Percentiles rank a stretch among this genome's conserved stretches.
Evolutionary conservation across 495 filamentous ascomycete genomes (phyloP).

Genomic region (Staphylotrichum longicolle): DNA sequence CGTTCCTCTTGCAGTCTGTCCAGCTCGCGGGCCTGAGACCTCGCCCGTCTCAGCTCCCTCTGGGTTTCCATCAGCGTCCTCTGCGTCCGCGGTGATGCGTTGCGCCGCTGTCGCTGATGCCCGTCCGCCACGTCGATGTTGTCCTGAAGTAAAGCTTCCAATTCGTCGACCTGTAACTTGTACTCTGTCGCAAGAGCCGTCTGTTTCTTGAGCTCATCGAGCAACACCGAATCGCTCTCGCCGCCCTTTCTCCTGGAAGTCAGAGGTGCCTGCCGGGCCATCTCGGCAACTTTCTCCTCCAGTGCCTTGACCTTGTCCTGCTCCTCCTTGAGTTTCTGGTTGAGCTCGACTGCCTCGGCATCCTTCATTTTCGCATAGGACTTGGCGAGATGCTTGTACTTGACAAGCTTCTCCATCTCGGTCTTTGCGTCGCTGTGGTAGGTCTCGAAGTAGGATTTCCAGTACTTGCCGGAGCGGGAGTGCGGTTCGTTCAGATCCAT

Average conservation of each 20-base stretch:
- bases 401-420: conserved; percentile 74
- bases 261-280: conserved; percentile 53
- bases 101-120: conserved; percentile 30
- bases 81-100: conserved; percentile 47
- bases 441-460: conserved; percentile 85
- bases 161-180: conserved; percentile 61
- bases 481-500: conserved; percentile 76
- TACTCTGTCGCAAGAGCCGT: conserved; percentile 66
- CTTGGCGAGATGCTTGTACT: conserved; percentile 79
- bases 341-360: conserved; percentile 67
- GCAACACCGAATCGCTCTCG: conserved; percentile 49
- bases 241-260: conserved; percentile 40
- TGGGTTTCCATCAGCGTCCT: conserved; percentile 46
- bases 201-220: conserved; percentile 61
- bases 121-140: conserved; percentile 39
- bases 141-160: conserved; percentile 52
- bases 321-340: conserved; percentile 67
- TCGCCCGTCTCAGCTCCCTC: conserved; percentile 47
- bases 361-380: conserved; percentile 91
- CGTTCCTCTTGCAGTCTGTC: conserved; percentile 50
- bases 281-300: conserved; percentile 60
- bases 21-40: conserved; percentile 50
- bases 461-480: conserved; percentile 85
- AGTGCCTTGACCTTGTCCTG: conserved; percentile 48
- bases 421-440: conserved; percentile 76